A percentile compares a stretch with the other conserved stretches of the same genome.
phyloP scores from a whole-genome alignment of 2,329 filamentous ascomycete genomes.

The Botrytis elliptica region DNA sequence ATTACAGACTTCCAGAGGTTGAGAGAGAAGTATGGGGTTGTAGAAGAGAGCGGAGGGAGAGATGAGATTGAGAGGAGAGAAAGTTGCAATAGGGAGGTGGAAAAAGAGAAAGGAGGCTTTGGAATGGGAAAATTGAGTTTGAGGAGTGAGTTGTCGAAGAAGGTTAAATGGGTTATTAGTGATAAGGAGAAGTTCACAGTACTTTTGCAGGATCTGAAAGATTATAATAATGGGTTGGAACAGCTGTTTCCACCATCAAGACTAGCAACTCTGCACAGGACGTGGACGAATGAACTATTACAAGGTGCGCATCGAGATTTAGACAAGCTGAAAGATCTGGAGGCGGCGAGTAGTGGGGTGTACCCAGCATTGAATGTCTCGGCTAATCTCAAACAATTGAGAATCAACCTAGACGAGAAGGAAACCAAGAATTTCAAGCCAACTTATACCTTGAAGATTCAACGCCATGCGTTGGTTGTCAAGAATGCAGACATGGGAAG shows the following conservation, averaged over 20 bases:
- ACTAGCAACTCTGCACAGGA: slow-evolving; percentile 45
- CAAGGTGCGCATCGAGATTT: slow-evolving; percentile 46
- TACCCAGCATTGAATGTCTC: slow-evolving; percentile 47
- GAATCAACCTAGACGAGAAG: slow-evolving; percentile 48
- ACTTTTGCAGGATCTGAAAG: slow-evolving; percentile 45
- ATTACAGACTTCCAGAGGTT: slow-evolving; percentile 47
- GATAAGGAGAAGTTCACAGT: slow-evolving; percentile 48
- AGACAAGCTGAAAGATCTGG: slow-evolving; percentile 45
- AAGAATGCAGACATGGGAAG: slow-evolving; percentile 28
- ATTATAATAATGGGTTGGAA: slow-evolving; percentile 50
- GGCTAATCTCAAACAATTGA: slow-evolving; percentile 47
- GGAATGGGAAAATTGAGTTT: slow-evolving; percentile 23
- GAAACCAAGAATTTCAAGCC: slow-evolving; percentile 45
- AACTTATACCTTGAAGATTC: slow-evolving; percentile 46
- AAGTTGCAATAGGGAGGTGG: slow-evolving; percentile 11
- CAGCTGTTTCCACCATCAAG: slow-evolving; percentile 47
- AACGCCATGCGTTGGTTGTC: slow-evolving; percentile 38
- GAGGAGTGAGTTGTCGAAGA: slow-evolving; percentile 34
- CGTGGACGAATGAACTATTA: slow-evolving; percentile 50
- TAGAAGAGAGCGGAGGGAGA: slow-evolving; percentile 35
- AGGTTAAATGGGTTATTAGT: slow-evolving; percentile 48
- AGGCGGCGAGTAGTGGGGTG: slow-evolving; percentile 43
- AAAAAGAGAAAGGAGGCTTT: slow-evolving; percentile 14
- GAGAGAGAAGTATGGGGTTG: slow-evolving; percentile 45
- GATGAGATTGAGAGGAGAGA: slow-evolving; percentile 16